Evolutionary conservation across 2,329 filamentous ascomycete species (phyloP).

Genomic region (Cordyceps farinosa): DNA sequence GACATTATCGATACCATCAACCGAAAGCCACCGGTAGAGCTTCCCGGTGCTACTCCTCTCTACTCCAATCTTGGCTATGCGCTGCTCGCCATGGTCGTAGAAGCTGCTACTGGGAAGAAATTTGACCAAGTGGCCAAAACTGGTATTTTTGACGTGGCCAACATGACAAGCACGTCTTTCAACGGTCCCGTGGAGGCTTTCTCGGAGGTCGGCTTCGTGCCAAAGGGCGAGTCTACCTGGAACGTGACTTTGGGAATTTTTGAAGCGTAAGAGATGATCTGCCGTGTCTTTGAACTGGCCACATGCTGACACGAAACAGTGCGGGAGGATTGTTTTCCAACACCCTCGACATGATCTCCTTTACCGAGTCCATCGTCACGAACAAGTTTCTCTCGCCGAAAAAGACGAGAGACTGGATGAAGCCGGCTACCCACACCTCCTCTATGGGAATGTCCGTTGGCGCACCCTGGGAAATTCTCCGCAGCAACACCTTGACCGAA

Average conservation of each 20-base stretch:
- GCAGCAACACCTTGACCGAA: slow-evolving; percentile 33
- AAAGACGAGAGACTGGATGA: slow-evolving; percentile 44
- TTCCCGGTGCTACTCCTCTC: slow-evolving; percentile 41
- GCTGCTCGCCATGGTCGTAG: slow-evolving; percentile 43
- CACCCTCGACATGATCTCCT: slow-evolving; percentile 38
- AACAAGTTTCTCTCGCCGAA: slow-evolving; percentile 38
- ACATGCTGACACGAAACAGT: slow-evolving; percentile 22
- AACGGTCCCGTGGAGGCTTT: slow-evolving; percentile 29
- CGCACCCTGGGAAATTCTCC: slow-evolving; percentile 46
- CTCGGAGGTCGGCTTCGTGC: slow-evolving; percentile 33
- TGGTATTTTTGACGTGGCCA: slow-evolving; percentile 39
- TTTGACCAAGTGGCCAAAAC: slow-evolving; percentile 38
- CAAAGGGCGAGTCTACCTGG: slow-evolving; percentile 32
- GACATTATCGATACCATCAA: slow-evolving; percentile 30
- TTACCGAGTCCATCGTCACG: slow-evolving; percentile 41
- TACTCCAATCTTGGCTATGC: slow-evolving; percentile 49
- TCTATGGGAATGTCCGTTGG: slow-evolving; percentile 38
- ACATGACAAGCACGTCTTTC: slow-evolving; percentile 39
- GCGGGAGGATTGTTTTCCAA: slow-evolving; percentile 41
- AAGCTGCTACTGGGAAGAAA: slow-evolving; percentile 39
- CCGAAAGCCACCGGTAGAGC: slow-evolving; percentile 36
- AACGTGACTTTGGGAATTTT: slow-evolving; percentile 33
- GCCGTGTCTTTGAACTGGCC: background rate
- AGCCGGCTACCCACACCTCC: slow-evolving; percentile 38
- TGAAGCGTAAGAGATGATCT: slow-evolving; percentile 29